Base-by-base conservation (phyloP, 176 grass and related monocot genomes). In the Raddia guianensis region DNA sequence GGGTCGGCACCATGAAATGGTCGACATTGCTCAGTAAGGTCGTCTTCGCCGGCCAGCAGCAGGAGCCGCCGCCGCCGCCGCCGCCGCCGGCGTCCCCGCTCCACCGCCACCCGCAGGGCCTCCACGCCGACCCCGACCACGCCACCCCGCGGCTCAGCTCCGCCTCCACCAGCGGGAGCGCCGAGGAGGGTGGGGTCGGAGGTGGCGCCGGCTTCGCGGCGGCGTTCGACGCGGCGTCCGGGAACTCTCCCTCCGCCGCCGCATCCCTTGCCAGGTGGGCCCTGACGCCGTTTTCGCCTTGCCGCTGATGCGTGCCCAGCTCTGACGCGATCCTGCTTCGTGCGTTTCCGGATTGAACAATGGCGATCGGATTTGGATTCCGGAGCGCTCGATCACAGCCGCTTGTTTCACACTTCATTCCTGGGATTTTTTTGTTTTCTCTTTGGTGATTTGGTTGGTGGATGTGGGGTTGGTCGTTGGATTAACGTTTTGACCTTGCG, bases 21-120 rank as follows among this genome's bases (percentile, higher is more conserved):
- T 90, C 97, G 76, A 91, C 97, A 96, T 99, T 99, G 89, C 97
- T 99, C 86, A 93, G 94, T 81, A 99, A 90, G 90, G 97, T 99
- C 81, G 97, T 94, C 44, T 90, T 99, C 82, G 85, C 91, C 20
- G 90, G 69, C 76, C 86, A 85, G 80, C 66, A 83, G 43, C 66
- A 79, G 80, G 70, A 83, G 81, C 80, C 68, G 35, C 77, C 63
- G 83, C 86, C 86, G 5, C 70, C 75, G 2, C 82, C 70, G 70
- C 70, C 74, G 63, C 74, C 84, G 63, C 82, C 82, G 80, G 67
- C 58, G 68, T 83, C 78, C 44, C 82, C 82, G 52, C 74, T 72
- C 55, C 59, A 66, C 47, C 80, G 34, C 82, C 74, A 57, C 63
- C 52, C 58, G 12, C 51, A 79, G 9, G 64, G 82, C 67, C 84